phyloP scores from a whole-genome alignment of 73 alveolate genomes.

The Symbiodinium natans region DNA sequence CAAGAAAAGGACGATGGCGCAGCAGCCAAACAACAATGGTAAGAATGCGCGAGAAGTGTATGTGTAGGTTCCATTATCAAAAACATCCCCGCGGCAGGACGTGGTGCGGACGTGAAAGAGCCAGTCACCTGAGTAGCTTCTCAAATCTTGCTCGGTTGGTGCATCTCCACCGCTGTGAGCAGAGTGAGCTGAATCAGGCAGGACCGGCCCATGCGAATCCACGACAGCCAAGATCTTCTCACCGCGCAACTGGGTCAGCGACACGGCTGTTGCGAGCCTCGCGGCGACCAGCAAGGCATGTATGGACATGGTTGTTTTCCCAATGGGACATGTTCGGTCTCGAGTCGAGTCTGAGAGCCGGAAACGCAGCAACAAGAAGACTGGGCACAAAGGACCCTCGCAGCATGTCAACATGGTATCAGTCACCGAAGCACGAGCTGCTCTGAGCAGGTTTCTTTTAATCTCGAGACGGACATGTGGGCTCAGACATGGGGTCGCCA shows the following conservation, averaged over 20 bases:
- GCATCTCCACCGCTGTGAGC: not conserved
- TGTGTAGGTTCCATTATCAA: conserved; percentile 72
- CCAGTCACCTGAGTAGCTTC: conserved; percentile 74
- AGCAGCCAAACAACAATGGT: conserved; percentile 1
- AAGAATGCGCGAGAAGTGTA: conserved; percentile 16
- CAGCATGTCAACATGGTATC: too few relatives aligned
- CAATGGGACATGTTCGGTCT: too few relatives aligned
- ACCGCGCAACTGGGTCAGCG: not conserved
- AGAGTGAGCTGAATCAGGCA: not conserved
- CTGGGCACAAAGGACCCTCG: too few relatives aligned
- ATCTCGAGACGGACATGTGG: too few relatives aligned
- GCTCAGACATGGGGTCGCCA: too few relatives aligned
- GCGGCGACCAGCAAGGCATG: not conserved
- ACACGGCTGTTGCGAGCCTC: not conserved
- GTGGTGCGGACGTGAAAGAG: conserved; percentile 75
- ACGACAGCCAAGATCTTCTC: not conserved
- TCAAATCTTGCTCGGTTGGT: conserved; percentile 46
- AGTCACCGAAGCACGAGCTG: not conserved
- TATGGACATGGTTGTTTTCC: too few relatives aligned
- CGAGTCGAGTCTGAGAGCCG: not conserved
- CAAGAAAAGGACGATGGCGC: not conserved
- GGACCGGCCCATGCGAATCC: not conserved
- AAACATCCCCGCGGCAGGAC: conserved; percentile 54
- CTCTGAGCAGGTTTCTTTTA: not conserved
- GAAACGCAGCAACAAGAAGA: not conserved